A percentile compares a stretch with the other conserved stretches of the same genome.
Conservation (phyloP, 1,284 basidiomycete genomes). For the Microbotryum silenes-acaulis region DNA sequence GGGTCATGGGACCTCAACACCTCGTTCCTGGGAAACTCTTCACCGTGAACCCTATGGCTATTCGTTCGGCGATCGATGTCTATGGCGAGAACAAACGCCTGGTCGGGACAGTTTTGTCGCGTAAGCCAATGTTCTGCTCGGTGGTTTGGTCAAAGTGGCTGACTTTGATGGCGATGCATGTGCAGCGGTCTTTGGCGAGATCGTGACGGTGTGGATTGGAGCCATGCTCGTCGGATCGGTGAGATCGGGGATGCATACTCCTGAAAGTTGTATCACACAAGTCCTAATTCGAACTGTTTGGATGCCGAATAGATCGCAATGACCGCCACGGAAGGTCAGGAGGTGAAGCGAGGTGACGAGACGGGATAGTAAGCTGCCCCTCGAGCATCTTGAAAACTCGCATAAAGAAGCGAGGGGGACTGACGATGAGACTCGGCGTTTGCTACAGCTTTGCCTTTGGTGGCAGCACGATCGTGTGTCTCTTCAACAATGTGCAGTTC, state of each 20-base stretch:
- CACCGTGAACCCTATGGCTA: constrained; percentile 55
- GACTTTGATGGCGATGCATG: not conserved
- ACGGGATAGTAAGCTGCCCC: constrained; percentile 48
- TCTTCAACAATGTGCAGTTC: constrained; percentile 75
- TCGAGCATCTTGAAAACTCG: not conserved
- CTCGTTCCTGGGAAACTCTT: constrained; percentile 81
- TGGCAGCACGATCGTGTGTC: constrained; percentile 77
- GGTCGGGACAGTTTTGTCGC: constrained; percentile 62
- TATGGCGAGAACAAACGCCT: constrained; percentile 90
- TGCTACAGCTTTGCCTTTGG: constrained; percentile 65
- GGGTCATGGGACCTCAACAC: constrained; percentile 62
- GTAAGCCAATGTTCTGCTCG: no score
- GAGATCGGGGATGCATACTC: not conserved
- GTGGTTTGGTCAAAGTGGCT: not conserved
- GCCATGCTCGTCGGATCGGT: constrained; percentile 41
- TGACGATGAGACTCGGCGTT: no score
- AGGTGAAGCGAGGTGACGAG: constrained; percentile 73
- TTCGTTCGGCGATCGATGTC: constrained; percentile 59
- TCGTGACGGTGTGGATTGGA: constrained; percentile 60
- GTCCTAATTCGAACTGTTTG: constrained; percentile 65
- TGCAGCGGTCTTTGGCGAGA: constrained; percentile 66
- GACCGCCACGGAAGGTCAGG: constrained; percentile 73
- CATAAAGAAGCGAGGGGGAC: no score
- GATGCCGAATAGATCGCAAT: constrained; percentile 40
- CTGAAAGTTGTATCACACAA: constrained; percentile 42